These are phyloP conservation scores for Hericium erinaceus DNA, from an alignment of 768 basidiomycete species.

Conservation along the genomic window DNA sequence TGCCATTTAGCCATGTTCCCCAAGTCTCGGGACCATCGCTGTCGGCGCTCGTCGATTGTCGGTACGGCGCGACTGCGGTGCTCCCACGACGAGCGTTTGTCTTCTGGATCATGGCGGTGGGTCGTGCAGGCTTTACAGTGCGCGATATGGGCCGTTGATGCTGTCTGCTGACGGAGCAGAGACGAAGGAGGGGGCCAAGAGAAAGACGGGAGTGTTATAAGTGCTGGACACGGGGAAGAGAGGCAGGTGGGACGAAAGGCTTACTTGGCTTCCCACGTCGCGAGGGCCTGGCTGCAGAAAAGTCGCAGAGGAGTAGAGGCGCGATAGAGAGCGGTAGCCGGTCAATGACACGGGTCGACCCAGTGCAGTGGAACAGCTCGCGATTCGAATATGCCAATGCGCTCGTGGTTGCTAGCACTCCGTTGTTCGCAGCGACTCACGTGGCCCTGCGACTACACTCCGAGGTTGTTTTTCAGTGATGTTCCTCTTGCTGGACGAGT, in stretches of 20 bases:
- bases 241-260: conserved; percentile 2
- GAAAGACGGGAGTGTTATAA: neutral
- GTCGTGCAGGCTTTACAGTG: conserved; percentile 6
- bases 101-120: conserved; percentile 56
- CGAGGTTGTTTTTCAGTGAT: too few relatives aligned
- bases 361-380: neutral
- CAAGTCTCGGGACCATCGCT: conserved; percentile 46
- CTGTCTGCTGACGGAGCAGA: neutral
- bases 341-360: neutral
- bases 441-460: too few relatives aligned
- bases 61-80: conserved; percentile 10
- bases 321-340: neutral
- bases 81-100: conserved; percentile 37
- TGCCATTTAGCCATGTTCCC: conserved; percentile 62
- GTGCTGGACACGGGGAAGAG: neutral
- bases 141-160: conserved; percentile 8
- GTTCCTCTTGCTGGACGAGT: too few relatives aligned
- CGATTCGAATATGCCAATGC: too few relatives aligned
- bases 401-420: too few relatives aligned
- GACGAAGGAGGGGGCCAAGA: neutral
- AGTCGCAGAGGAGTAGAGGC: conserved; percentile 4
- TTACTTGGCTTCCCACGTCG: neutral
- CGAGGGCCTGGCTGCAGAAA: neutral
- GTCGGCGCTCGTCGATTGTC: conserved; percentile 8
- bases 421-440: too few relatives aligned